phyloP scores from a whole-genome alignment of 176 grass and related monocot species.

The Thalia dealbata region DNA sequence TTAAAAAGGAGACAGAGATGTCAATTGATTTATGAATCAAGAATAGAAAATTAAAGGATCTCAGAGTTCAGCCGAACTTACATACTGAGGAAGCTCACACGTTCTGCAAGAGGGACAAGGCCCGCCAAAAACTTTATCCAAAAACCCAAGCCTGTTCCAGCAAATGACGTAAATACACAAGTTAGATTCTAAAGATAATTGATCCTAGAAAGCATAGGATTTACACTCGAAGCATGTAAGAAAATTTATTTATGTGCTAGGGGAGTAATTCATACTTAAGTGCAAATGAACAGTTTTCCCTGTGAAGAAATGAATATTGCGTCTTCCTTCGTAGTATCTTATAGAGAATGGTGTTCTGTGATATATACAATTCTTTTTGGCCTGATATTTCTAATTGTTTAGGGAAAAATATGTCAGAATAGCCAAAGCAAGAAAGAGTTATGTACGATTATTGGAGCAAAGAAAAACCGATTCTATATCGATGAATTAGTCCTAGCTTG shows the following conservation, averaged over 20 bases:
- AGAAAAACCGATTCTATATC: no score
- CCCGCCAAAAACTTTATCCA: constrained; percentile 50
- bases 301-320: no score
- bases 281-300: no score
- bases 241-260: background rate
- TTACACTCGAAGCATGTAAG: background rate
- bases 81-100: constrained; percentile 69
- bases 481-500: no score
- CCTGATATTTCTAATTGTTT: no score
- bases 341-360: no score
- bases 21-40: background rate
- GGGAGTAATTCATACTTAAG: no score
- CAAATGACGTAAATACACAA: background rate
- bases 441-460: no score
- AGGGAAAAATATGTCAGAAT: no score
- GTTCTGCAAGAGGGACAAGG: constrained; percentile 53
- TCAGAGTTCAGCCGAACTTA: constrained; percentile 16
- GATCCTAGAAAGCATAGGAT: background rate
- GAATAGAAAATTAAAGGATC: background rate
- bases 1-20: background rate
- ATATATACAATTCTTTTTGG: no score
- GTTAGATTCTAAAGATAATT: background rate
- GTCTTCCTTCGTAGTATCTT: no score
- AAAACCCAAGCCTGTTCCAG: constrained; percentile 48
- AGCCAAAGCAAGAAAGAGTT: no score